Evolutionary conservation across 2,329 filamentous ascomycete genomes (phyloP).

Genomic region (Trichoderma simmonsii): DNA sequence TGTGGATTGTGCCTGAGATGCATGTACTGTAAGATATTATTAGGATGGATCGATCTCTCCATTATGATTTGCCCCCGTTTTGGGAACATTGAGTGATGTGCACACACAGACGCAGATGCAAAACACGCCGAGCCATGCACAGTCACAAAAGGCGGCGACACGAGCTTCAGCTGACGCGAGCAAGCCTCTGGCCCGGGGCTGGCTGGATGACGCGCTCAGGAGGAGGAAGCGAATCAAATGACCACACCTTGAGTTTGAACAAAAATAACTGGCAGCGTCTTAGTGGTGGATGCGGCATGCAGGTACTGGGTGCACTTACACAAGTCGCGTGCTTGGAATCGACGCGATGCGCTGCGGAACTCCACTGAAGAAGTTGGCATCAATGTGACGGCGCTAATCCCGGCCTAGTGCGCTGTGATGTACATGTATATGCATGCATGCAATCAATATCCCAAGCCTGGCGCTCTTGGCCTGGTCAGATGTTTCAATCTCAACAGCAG

Average conservation of each 20-base stretch:
- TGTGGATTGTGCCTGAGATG: neutral
- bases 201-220: slow-evolving; percentile 6
- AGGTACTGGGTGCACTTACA: slow-evolving; percentile 1
- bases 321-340: neutral
- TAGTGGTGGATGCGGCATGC: slow-evolving; percentile 6
- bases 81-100: neutral
- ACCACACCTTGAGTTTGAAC: neutral
- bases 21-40: slow-evolving; percentile 3
- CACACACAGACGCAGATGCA: neutral
- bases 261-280: neutral
- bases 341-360: neutral
- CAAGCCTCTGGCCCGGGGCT: neutral
- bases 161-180: slow-evolving; percentile 1
- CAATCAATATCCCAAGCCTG: neutral
- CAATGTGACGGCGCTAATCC: neutral
- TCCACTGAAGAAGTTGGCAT: neutral
- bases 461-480: neutral
- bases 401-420: neutral
- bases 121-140: neutral
- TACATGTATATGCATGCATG: neutral
- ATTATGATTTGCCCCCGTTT: neutral
- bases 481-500: neutral
- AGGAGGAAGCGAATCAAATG: slow-evolving; percentile 12
- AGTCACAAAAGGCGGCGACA: neutral
- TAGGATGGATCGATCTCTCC: neutral